phyloP scores from a whole-genome alignment of 768 basidiomycete species.

The Kwoniella mangroviensis region DNA sequence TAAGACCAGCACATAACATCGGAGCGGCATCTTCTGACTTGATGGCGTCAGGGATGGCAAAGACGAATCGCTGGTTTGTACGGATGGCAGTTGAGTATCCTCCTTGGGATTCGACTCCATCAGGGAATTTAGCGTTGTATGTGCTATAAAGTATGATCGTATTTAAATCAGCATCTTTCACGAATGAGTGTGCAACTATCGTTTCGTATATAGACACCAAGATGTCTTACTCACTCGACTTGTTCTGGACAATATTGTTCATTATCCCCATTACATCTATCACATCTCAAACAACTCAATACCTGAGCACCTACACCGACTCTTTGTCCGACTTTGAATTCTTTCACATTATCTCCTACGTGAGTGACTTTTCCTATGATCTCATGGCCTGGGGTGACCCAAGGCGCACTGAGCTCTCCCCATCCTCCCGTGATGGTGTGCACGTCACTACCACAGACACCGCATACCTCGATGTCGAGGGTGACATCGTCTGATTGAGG shows the following conservation, averaged over 20 bases:
- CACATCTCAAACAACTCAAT: slow-evolving; percentile 63
- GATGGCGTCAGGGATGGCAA: slow-evolving; percentile 57
- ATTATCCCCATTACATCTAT: slow-evolving; percentile 46
- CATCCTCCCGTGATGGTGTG: slow-evolving; percentile 63
- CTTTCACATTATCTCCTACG: slow-evolving; percentile 65
- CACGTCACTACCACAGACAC: slow-evolving; percentile 65
- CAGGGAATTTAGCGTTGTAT: slow-evolving; percentile 53
- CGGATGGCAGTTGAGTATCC: slow-evolving; percentile 58
- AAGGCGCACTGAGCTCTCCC: slow-evolving; percentile 46
- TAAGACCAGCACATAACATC: slow-evolving; percentile 58
- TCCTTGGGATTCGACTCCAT: slow-evolving; percentile 53
- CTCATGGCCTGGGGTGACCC: slow-evolving; percentile 61
- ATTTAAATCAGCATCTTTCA: too few relatives aligned
- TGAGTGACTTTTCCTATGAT: slow-evolving; percentile 65
- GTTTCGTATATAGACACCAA: too few relatives aligned
- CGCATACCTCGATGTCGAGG: slow-evolving; percentile 53
- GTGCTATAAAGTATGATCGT: slow-evolving; percentile 31
- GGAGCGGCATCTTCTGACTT: slow-evolving; percentile 55
- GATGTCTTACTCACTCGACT: slow-evolving; percentile 42
- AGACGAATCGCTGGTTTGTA: slow-evolving; percentile 55
- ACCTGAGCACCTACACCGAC: slow-evolving; percentile 66
- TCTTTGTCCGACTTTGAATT: slow-evolving; percentile 66
- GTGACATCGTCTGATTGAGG: slow-evolving; percentile 46
- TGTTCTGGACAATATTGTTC: slow-evolving; percentile 64
- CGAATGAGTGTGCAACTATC: too few relatives aligned